Evolutionary conservation across 495 filamentous ascomycete genomes (phyloP).

Genomic region (Lophiotrema nucula): DNA sequence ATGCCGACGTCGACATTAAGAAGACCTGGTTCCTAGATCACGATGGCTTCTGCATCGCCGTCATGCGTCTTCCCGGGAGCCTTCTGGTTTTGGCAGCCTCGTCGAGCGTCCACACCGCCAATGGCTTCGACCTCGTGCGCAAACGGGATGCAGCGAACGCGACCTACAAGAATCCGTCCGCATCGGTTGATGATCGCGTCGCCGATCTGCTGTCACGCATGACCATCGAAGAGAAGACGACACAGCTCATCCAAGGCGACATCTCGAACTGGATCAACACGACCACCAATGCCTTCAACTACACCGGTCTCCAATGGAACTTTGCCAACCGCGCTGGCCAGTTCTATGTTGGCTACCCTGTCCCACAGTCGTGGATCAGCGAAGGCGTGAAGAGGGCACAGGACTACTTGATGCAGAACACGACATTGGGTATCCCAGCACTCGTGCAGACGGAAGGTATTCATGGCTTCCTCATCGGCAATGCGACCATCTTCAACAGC

Average conservation of each 20-base stretch:
- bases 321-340: conserved; percentile 61
- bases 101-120: not conserved
- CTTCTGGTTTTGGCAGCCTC: not conserved
- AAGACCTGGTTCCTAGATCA: not conserved
- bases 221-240: conserved; percentile 68
- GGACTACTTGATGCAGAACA: conserved; percentile 61
- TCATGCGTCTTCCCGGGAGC: not conserved
- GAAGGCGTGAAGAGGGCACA: conserved; percentile 60
- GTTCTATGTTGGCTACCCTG: conserved; percentile 69
- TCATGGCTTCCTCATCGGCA: conserved; percentile 66
- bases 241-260: conserved; percentile 61
- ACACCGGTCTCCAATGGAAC: conserved; percentile 61
- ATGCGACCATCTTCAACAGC: conserved; percentile 74
- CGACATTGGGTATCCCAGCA: conserved; percentile 55
- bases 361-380: conserved; percentile 61
- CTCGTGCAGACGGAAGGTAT: conserved; percentile 69
- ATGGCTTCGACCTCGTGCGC: conserved; percentile 12
- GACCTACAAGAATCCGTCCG: conserved; percentile 61
- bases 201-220: conserved; percentile 64
- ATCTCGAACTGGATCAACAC: conserved; percentile 68
- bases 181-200: conserved; percentile 60
- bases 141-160: conserved; percentile 17
- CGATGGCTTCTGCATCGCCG: not conserved
- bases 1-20: not conserved
- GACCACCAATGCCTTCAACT: conserved; percentile 59